Evolutionary conservation across 495 filamentous ascomycete species (phyloP), one percentile per base, ranked within the genome.

Genomic region (Penicillium malachiteum): DNA sequence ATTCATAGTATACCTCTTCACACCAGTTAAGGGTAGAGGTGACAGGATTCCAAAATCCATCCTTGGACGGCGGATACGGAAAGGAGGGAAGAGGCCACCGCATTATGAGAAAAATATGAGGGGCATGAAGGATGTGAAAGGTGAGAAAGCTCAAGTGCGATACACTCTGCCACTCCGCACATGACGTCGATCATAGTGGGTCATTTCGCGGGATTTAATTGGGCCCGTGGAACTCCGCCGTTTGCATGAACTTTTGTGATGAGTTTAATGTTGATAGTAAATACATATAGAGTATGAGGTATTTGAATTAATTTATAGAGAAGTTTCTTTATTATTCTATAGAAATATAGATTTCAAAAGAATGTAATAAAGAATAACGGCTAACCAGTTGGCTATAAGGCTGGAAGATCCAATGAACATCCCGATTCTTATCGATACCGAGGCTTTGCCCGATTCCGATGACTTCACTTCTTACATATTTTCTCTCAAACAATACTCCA

Each of bases 11-110:
- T 71, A 91, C 89, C 82, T 96, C 91, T 82, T 96, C 92, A 67
- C 92, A 96, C 86, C 90, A 96, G 62, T 96, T 94, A 54, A 96
- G 65, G 0, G 92, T 96, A 16, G 90, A 92, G 0, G 91, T 96
- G 40, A 94, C 88, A 35, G 90, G 86, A 11, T 79, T 83, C 92
- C 92, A 96, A 68, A 85, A 89, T 31, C 92, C 92, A 48, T 82
- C 77, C 54, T 70, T 72, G 26, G 77, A 64, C 8, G 83, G 77
- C 43, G 88, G 84, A 69, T 96, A 96, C 18, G 86, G 82, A 57
- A 93, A 80, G 31, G 74, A 79, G 32, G 82, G 84, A 13, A 87
- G 54, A 54, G 56, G 46, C 71, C 71, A 72, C 50, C 50, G 45
- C 73, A 76, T 76, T 44, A 17, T 67, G 37, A n/a, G 43, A 50